phyloP scores from a whole-genome alignment of 83 land plant species.

The Picea engelmannii region DNA sequence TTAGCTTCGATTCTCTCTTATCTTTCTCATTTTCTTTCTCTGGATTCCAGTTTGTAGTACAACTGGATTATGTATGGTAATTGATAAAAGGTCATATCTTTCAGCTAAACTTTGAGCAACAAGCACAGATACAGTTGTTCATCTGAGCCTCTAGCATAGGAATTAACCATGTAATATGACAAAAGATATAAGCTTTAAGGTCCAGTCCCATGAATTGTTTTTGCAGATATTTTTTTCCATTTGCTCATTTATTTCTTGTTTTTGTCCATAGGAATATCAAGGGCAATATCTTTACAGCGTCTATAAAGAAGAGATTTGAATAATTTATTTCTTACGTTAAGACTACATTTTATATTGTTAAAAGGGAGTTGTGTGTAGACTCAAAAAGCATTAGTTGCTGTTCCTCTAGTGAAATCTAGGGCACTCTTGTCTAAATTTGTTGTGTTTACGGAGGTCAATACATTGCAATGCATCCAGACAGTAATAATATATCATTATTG shows the following conservation, averaged over 20 bases:
- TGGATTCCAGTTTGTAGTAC: background rate
- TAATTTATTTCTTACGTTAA: background rate
- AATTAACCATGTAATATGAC: background rate
- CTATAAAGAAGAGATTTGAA: background rate
- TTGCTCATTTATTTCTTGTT: background rate
- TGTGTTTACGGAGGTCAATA: background rate
- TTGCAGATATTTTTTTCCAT: background rate
- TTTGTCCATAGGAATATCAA: background rate
- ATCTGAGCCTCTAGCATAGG: background rate
- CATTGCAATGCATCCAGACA: slow-evolving; percentile 5
- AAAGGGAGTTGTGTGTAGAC: background rate
- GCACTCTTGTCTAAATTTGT: background rate
- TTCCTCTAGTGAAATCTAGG: background rate
- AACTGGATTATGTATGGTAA: background rate
- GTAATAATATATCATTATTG: background rate
- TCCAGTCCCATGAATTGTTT: background rate
- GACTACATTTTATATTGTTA: background rate
- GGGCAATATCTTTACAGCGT: background rate
- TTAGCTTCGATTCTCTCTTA: background rate
- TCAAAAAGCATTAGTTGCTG: background rate
- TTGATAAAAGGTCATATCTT: background rate
- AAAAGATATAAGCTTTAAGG: background rate
- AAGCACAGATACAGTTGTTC: background rate
- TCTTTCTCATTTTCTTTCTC: background rate
- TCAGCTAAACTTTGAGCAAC: background rate